Evolutionary conservation across 257 asterid genomes (phyloP).

Genomic region (Salvia hispanica): DNA sequence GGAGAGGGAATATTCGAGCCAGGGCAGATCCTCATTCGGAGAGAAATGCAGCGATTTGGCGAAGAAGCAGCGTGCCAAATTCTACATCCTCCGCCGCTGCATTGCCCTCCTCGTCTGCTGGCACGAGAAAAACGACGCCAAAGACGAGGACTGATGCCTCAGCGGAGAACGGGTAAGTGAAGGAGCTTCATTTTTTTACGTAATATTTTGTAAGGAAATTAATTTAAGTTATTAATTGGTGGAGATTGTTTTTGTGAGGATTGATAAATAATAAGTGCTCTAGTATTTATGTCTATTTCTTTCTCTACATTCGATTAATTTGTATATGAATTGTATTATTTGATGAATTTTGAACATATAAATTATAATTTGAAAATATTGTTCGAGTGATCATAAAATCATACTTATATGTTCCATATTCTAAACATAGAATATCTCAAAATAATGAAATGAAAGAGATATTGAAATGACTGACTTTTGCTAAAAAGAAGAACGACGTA

Average conservation of each 20-base stretch:
- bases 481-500: no score
- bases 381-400: no score
- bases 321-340: not conserved
- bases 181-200: not conserved
- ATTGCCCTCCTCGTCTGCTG: constrained; percentile 80
- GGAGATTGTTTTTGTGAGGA: not conserved
- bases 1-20: not conserved
- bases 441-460: no score
- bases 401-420: no score
- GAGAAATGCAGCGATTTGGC: constrained; percentile 61
- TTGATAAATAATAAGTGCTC: not conserved
- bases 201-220: not conserved
- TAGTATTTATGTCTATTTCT: not conserved
- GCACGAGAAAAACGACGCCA: constrained; percentile 57
- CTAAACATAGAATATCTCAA: no score
- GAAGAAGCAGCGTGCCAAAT: constrained; percentile 66
- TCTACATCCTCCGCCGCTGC: constrained; percentile 78
- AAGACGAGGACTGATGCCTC: constrained; percentile 2
- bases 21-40: constrained; percentile 35
- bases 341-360: no score
- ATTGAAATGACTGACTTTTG: no score
- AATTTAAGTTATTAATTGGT: not conserved
- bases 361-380: no score
- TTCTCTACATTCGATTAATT: not conserved
- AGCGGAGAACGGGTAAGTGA: not conserved